Base-by-base conservation (phyloP, 768 basidiomycete genomes). In the Boletus barrowsii region DNA sequence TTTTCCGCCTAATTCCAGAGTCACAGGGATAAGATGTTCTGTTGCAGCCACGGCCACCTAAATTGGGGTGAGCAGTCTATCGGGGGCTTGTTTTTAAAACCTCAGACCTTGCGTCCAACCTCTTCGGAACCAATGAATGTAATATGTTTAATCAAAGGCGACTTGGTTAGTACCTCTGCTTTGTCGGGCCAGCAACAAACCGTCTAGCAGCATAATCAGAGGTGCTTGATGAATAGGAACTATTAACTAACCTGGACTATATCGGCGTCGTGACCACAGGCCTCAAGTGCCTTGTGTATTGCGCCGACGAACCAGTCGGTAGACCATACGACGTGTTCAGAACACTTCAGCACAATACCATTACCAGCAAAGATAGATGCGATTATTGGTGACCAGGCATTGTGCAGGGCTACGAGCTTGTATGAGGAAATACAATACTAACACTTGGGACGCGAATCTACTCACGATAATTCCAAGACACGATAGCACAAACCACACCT, bases 381-480 rank as follows among this genome's bases (percentile, higher is more conserved):
- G 30, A 98, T 75, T 54, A 99, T 93, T 2, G 96, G 96, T 1
- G 93, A 94, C 81, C 93, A 88, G 1, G 89, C 82, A 66, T 98
- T 98, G 71, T 98, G 96, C 53, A 98, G 73, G 33, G 93, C 93
- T 94, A 60, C 15, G 45, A 33, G n/a, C 32, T 40, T 11, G n/a
- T 32, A 49, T 58, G 18, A 53, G 43, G 45, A 49, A 44, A 52
- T 26, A 30, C 11, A 5, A 26, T 15, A 5, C 10, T 13, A 5
- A 26, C 14, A 5, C 10, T 13, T 11, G 13, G 14, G 32, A 9
- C 20, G 18, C 30, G n/a, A 41, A 70, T 32, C 24, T 10, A 62
- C 81, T 46, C 64, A 93, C 92, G 91, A 68, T 94, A 94, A 62
- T 93, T 94, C 92, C 94, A 98, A 0, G 93, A 95, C 5, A 98